Evolutionary conservation across 345 rosid genomes (phyloP).

Genomic region (Orychophragmus violaceus): DNA sequence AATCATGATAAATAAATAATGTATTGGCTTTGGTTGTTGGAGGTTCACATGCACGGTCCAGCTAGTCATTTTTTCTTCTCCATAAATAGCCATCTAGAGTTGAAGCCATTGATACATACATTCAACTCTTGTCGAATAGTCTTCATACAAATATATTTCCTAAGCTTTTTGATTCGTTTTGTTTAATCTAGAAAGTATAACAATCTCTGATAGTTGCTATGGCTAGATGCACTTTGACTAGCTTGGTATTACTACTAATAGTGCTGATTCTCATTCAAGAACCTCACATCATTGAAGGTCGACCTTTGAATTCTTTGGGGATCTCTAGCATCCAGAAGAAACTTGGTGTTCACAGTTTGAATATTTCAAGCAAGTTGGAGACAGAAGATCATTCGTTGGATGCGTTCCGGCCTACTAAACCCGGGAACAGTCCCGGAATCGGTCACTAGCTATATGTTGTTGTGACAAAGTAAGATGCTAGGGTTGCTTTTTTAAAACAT

Average conservation of each 20-base stretch:
- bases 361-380: slow-evolving; percentile 11
- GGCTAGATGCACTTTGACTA: slow-evolving; percentile 32
- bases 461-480: neutral
- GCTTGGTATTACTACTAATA: slow-evolving; percentile 36
- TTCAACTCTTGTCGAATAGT: neutral
- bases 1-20: neutral
- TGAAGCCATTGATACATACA: slow-evolving; percentile 17
- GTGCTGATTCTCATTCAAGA: slow-evolving; percentile 31
- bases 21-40: slow-evolving; percentile 13
- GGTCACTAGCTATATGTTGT: slow-evolving; percentile 40
- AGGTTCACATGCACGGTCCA: slow-evolving; percentile 20
- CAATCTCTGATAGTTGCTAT: slow-evolving; percentile 17
- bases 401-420: slow-evolving; percentile 48
- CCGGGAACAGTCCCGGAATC: slow-evolving; percentile 58
- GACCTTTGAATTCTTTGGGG: slow-evolving; percentile 24
- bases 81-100: slow-evolving; percentile 28
- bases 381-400: slow-evolving; percentile 29
- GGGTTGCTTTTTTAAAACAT: neutral
- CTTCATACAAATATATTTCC: slow-evolving; percentile 6
- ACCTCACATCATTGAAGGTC: slow-evolving; percentile 35
- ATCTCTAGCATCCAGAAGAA: slow-evolving; percentile 9
- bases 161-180: neutral
- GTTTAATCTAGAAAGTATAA: neutral
- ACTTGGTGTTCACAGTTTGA: neutral
- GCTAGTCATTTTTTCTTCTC: slow-evolving; percentile 19